These are phyloP conservation scores for Xylaria multiplex DNA, from an alignment of 2,329 filamentous ascomycete species.

Conservation along the genomic window DNA sequence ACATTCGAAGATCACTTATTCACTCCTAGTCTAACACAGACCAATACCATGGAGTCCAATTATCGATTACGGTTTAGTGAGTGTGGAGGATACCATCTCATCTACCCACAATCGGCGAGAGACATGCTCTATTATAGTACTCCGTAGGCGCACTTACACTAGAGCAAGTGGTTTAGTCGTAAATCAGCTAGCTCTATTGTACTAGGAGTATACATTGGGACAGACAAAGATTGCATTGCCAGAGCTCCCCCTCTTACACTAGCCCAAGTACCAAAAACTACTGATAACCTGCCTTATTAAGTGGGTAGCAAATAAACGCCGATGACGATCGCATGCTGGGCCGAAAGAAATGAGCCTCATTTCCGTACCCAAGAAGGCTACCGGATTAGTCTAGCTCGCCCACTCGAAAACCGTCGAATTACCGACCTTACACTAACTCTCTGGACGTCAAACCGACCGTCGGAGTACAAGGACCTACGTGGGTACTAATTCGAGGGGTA, in stretches of 20 bases:
- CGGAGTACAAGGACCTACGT: background rate
- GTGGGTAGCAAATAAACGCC: conserved; percentile 4
- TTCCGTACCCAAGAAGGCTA: conserved; percentile 34
- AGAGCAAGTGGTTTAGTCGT: no score
- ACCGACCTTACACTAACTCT: conserved; percentile 11
- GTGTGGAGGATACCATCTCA: background rate
- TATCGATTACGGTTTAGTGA: background rate
- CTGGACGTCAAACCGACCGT: conserved; percentile 2
- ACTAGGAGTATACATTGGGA: background rate
- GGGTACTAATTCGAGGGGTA: background rate
- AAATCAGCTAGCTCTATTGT: background rate
- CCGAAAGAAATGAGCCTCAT: conserved; percentile 38
- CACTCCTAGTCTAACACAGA: background rate
- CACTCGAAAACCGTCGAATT: conserved; percentile 19
- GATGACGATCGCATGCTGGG: conserved; percentile 14
- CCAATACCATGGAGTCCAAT: background rate
- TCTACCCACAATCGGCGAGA: background rate
- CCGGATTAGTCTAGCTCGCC: conserved; percentile 31
- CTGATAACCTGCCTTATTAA: background rate
- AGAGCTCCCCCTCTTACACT: background rate
- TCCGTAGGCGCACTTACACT: no score
- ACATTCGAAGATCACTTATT: conserved; percentile 12
- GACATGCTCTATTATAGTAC: no score
- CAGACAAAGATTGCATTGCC: background rate
- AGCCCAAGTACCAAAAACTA: no score